Conservation (phyloP, 164 flowering plant genomes). For the Tetrastigma voinierianum region DNA sequence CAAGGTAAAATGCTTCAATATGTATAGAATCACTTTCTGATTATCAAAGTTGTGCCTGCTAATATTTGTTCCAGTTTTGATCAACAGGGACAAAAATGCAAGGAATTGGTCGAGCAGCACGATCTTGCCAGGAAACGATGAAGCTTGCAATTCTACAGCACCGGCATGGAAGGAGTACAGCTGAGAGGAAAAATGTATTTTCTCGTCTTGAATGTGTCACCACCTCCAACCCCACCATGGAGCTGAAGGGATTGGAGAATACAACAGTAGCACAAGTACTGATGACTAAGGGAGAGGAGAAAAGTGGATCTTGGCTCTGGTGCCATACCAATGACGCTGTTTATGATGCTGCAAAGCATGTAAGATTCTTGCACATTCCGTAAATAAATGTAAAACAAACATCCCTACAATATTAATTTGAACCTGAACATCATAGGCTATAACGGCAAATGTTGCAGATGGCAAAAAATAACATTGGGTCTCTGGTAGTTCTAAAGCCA, state of each 20-base stretch:
- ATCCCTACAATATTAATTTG: neutral
- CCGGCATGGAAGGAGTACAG: slow-evolving; percentile 2
- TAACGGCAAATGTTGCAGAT: slow-evolving; percentile 42
- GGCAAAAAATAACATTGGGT: slow-evolving; percentile 73
- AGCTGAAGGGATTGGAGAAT: slow-evolving; percentile 63
- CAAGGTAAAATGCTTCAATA: no score
- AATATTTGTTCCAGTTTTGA: neutral
- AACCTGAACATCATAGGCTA: neutral
- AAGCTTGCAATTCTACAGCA: slow-evolving; percentile 22
- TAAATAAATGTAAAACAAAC: neutral
- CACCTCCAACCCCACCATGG: slow-evolving; percentile 26
- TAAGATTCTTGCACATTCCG: slow-evolving; percentile 15
- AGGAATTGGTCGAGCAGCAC: slow-evolving; percentile 28
- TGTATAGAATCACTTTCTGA: no score
- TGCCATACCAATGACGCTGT: slow-evolving; percentile 63
- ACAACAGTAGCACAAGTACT: slow-evolving; percentile 71
- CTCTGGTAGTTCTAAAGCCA: slow-evolving; percentile 78
- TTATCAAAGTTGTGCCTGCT: no score
- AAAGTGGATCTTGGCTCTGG: slow-evolving; percentile 54
- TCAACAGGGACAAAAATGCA: slow-evolving; percentile 37
- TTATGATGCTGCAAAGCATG: slow-evolving; percentile 73
- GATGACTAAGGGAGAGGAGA: slow-evolving; percentile 57
- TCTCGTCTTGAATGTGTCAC: slow-evolving; percentile 28
- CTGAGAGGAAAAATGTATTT: slow-evolving; percentile 10
- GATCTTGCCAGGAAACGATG: slow-evolving; percentile 28